Percentiles rank a stretch among this genome's conserved stretches.
These are phyloP conservation scores for Acacia crassicarpa DNA, from an alignment of 306 rosid genomes.

Conservation along the genomic window DNA sequence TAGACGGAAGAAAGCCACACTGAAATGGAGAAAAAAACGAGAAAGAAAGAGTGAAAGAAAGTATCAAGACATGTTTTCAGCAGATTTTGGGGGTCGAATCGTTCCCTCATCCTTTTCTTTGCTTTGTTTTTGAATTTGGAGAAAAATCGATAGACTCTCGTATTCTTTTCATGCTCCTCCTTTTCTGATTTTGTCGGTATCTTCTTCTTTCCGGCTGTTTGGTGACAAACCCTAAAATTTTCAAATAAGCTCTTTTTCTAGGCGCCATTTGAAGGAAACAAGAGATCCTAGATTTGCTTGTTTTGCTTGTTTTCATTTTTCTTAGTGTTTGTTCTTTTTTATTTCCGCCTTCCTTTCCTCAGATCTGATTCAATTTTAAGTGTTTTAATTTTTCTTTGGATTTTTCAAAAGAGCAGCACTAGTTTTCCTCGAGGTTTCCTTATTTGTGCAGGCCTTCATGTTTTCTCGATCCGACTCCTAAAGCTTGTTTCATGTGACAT, in stretches of 20 bases:
- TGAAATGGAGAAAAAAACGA: slow-evolving; percentile 13
- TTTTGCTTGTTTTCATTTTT: neutral
- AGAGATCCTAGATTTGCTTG: slow-evolving; percentile 11
- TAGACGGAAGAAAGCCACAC: neutral
- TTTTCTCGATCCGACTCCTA: neutral
- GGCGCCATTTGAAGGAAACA: neutral
- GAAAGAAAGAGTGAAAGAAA: neutral
- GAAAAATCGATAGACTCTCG: neutral
- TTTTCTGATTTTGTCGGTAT: neutral
- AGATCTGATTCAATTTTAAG: slow-evolving; percentile 51
- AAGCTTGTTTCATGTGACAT: slow-evolving; percentile 39
- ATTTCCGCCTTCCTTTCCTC: slow-evolving; percentile 9
- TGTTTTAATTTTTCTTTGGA: neutral
- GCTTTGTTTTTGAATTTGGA: too few species aligned
- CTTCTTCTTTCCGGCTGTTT: neutral
- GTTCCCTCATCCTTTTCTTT: neutral
- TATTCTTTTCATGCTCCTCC: neutral
- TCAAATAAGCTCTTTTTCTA: neutral
- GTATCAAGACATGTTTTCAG: neutral
- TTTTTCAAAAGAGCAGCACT: neutral
- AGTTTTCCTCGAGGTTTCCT: slow-evolving; percentile 3
- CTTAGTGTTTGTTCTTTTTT: neutral
- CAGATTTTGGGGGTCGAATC: neutral
- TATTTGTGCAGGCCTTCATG: slow-evolving; percentile 21
- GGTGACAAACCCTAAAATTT: slow-evolving; percentile 49